Evolutionary conservation across 1,284 basidiomycete species (phyloP), one percentile per base, ranked within the genome.

Genomic region (Trichosporon sp.): DNA sequence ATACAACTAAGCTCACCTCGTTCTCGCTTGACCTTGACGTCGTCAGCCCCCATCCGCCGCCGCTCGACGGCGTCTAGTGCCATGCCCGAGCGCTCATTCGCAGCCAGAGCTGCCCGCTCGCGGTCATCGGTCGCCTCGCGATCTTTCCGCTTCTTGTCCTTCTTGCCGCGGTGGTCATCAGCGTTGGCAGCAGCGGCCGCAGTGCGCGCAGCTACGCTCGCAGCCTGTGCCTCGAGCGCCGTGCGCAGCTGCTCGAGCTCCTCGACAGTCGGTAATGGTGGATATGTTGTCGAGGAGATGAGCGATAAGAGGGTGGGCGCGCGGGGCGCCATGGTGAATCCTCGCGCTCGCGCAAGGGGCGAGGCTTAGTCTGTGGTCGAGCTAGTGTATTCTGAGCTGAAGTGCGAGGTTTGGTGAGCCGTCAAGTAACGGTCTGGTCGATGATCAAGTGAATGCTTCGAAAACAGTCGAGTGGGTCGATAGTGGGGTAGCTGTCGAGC

Each of bases 151-250:
- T 84, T 85, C 78, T 91, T 90, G 3, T 87, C 87, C 79, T 89
- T 89, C 78, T 87, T 70, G 40, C 29, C 19, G 16, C 87, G 77
- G 85, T 87, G 81, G 88, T 88, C 80, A 85, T 87, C 80, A 89
- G 84, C 67, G 85, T 86, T 76, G 87, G 88, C 69, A 87, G 86
- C 68, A 88, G 86, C 67, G 83, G 83, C 73, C 88, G 84, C 86
- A 56, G 83, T 84, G 66, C 87, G 83, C 69, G 86, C 86, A 44
- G 86, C 71, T 4, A 84, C 83, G 71, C 81, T 82, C 67, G 84
- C 80, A 70, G 84, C 84, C 64, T 88, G 80, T 52, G 82, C 71
- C 65, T 78, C 80, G 56, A 93, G 83, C 71, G 89, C 86, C 25
- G 81, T 72, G 29, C 87, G 84, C 13, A 91, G 83, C 29, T 78